Base-by-base conservation (phyloP, 129 eudicot species). In the Flaveria linearis region DNA sequence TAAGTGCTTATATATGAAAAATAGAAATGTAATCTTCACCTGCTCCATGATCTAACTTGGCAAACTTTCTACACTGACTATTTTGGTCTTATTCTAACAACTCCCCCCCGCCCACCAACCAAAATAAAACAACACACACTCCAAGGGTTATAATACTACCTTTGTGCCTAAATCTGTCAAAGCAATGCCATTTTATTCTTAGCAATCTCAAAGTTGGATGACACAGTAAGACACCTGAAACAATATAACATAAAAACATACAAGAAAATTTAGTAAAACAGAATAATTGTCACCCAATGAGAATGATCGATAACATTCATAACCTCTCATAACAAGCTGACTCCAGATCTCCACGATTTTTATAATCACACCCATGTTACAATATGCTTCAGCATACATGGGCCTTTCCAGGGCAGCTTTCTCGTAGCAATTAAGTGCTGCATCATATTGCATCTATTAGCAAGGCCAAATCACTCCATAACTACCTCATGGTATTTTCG, bases 351-450 rank as follows among this genome's bases (percentile, higher is more conserved):
- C 97, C 97, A 68, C 96, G 88, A 62, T 94, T 94, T 78, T 94
- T 94, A 83, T 78, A 94, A 94, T 94, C 50, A 94, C 98, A 70
- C 98, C 98, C 98, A 94, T 94, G 77, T 94, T 94, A 87, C 98
- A 94, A 80, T 87, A 94, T 81, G 98, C 97, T 88, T 94, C 98
- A 50, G 98, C 98, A 83, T 94, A 94, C 97, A 94, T 91, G 20
- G 98, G 97, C 76, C 97, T 84, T 78, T 88, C 98, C 74, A 86
- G 45, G 70, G 97, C 98, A 84, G 98, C 98, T 82, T 86, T 94
- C 85, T 94, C 97, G 67, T 91, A 94, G 84, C 97, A 94, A 80
- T 79, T 81, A 82, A 94, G 98, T 63, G 98, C 98, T 78, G 87
- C 83, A 77, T 94, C 99, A 83, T 94, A 94, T 87, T 94, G 97